These are phyloP conservation scores for Novymonas esmeraldas DNA, from an alignment of 208 protist genomes.

Conservation along the genomic window DNA sequence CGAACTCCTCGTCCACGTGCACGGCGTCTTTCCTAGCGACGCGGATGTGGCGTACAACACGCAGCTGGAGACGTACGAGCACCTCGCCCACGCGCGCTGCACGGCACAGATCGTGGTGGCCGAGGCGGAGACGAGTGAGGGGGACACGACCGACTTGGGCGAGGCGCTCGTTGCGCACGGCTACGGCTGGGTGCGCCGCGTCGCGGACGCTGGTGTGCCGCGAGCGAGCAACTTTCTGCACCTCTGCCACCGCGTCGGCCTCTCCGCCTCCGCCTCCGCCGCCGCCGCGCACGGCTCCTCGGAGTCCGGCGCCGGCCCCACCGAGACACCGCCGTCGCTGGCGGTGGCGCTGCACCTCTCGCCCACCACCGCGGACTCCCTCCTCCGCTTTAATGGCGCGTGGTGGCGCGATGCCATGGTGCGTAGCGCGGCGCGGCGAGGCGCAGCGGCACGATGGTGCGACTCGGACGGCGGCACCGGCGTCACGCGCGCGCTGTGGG, in stretches of 20 bases:
- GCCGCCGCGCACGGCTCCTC: no score
- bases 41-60: constrained; percentile 60
- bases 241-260: constrained; percentile 12
- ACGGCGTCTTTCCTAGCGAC: constrained; percentile 46
- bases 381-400: constrained; percentile 20
- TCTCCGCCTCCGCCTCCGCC: not conserved
- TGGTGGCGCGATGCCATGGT: constrained; percentile 9
- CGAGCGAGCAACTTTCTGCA: constrained; percentile 37
- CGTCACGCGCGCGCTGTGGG: constrained; percentile 28
- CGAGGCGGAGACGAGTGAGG: not conserved
- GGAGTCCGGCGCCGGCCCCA: no score
- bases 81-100: constrained; percentile 36
- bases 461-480: not conserved
- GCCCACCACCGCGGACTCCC: not conserved
- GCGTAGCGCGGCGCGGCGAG: not conserved
- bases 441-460: not conserved
- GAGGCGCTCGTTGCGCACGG: constrained; percentile 24
- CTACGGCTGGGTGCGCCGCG: constrained; percentile 37
- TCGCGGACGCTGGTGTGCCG: constrained; percentile 38
- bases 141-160: constrained; percentile 29
- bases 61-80: constrained; percentile 45
- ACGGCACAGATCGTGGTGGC: constrained; percentile 17
- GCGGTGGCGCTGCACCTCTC: constrained; percentile 13
- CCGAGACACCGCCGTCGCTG: constrained; percentile 3
- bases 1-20: constrained; percentile 44